Evolutionary conservation across 208 protist species (phyloP), one percentile per base, ranked within the genome.

Genomic region (Crithidia sp.): DNA sequence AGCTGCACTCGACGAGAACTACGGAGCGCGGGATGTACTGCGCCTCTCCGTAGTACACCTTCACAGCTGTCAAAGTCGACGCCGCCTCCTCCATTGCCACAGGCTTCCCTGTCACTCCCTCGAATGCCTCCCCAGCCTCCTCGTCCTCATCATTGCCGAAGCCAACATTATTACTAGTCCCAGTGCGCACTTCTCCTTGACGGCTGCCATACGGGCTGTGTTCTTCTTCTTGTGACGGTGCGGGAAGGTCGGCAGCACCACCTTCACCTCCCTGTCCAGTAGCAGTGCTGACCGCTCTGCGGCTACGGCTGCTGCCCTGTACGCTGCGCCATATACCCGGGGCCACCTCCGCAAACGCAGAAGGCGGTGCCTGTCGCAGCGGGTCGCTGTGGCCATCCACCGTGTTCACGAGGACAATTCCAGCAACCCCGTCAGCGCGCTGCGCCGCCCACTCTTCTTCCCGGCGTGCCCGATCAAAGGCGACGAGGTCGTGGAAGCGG

Each of bases 401-500:
- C 6, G 47, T 45, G 49, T 67, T 67, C 62, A 28, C 10, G 47
- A 67, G 43, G 13, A 67, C 44, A 28, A 67, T 54, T 9, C 47
- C 62, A 0, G 62, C 47, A 4, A 67, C 28, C 14, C 62, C 62
- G 4, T 67, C 62, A 3, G 62, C 62, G 16, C 47, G 49, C 3
- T 39, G 39, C 14, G 44, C 47, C 10, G 62, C 44, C 62, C 62
- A 67, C 62, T 67, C 47, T 49, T 67, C 43, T 45, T n/a, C 62
- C 5, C 62, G 44, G 8, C 44, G 62, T 43, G 47, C 62, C 8
- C 36, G 62, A 19, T 57, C 44, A 37, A 67, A 57, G 47, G 12
- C 62, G 7, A 67, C 49, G 49, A 67, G 62, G 4, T 66, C 61
- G 45, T 66, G 45, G 7, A 66, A 55, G 45, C 61, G 61, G 3